Conservation (phyloP, 2,329 filamentous ascomycete species). For the Fusarium sp. region DNA sequence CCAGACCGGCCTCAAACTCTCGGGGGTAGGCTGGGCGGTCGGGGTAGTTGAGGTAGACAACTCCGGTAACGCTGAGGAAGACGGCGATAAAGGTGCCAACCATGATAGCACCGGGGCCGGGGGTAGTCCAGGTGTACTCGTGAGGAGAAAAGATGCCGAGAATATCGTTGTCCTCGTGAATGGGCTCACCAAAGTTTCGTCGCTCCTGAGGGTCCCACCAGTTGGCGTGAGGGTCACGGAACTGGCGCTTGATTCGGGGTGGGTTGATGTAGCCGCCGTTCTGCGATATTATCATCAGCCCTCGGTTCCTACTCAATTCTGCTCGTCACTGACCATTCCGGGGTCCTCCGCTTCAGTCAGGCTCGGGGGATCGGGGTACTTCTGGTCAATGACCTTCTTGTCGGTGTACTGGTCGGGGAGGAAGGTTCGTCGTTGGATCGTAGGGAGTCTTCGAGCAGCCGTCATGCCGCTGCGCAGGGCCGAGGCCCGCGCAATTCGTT, state of each 20-base stretch:
- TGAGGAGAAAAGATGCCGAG: conserved; percentile 89
- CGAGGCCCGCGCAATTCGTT: conserved; percentile 66
- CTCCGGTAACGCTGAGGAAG: conserved; percentile 72
- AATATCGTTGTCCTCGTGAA: conserved; percentile 96
- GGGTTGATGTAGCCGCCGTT: conserved; percentile 89
- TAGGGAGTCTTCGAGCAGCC: conserved; percentile 61
- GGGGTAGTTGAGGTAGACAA: conserved; percentile 76
- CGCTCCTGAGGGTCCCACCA: conserved; percentile 99
- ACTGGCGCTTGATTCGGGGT: conserved; percentile 82
- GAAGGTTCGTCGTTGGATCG: conserved; percentile 68
- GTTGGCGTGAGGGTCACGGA: conserved; percentile 89
- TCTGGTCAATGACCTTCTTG: conserved; percentile 60
- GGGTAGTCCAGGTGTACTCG: conserved; percentile 84
- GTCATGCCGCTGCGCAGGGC: conserved; percentile 57
- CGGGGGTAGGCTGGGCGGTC: conserved; percentile 76
- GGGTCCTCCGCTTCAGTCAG: conserved; percentile 72
- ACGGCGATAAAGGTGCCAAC: conserved; percentile 73
- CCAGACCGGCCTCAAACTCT: conserved; percentile 77
- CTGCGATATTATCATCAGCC: conserved; percentile 58
- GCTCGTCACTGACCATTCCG: conserved; percentile 65
- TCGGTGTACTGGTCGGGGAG: conserved; percentile 62
- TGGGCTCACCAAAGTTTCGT: conserved; percentile 94
- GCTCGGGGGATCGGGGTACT: conserved; percentile 60
- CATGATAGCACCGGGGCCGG: conserved; percentile 76
- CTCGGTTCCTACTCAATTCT: conserved; percentile 14